Evolutionary conservation across 805 yeast species (phyloP).

Genomic region (Wickerhamiella allomyrinae): DNA sequence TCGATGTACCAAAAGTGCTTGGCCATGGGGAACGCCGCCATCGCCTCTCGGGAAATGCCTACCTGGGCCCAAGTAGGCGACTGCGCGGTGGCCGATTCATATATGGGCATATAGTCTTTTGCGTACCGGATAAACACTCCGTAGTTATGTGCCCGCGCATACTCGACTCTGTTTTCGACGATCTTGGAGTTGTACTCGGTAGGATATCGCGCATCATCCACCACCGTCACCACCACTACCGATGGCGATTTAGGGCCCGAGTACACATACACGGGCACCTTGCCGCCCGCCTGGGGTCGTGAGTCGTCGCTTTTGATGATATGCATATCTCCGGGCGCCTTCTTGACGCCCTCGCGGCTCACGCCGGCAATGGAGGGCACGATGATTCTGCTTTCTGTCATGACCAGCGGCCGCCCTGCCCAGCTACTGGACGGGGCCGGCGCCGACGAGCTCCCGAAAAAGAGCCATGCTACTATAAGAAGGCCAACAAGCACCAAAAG

Average conservation of each 20-base stretch:
- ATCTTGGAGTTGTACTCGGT: constrained; percentile 47
- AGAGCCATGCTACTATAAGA: constrained; percentile 18
- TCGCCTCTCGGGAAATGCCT: constrained; percentile 65
- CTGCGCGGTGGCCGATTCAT: constrained; percentile 14
- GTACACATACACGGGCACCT: constrained; percentile 11
- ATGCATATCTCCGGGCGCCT: constrained; percentile 24
- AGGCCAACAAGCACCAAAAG: constrained; percentile 17
- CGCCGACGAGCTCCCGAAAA: constrained; percentile 13
- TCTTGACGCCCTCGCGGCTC: constrained; percentile 17
- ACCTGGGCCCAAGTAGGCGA: constrained; percentile 47
- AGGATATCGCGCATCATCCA: constrained; percentile 63
- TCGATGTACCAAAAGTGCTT: constrained; percentile 83
- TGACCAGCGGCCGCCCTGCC: constrained; percentile 8
- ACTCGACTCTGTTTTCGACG: constrained; percentile 78
- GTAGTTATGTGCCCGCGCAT: constrained; percentile 66
- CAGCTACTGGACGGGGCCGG: constrained; percentile 1
- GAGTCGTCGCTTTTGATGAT: constrained; percentile 6
- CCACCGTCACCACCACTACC: constrained; percentile 61
- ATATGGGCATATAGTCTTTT: constrained; percentile 46
- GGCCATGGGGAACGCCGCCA: constrained; percentile 85
- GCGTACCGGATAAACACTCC: constrained; percentile 77
- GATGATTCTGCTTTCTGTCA: constrained; percentile 13
- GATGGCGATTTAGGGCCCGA: constrained; percentile 17
- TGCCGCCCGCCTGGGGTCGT: constrained; percentile 5
- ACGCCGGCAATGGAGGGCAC: constrained; percentile 17